Evolutionary conservation across 2,329 filamentous ascomycete genomes (phyloP).

Genomic region (Colletotrichum phormii): DNA sequence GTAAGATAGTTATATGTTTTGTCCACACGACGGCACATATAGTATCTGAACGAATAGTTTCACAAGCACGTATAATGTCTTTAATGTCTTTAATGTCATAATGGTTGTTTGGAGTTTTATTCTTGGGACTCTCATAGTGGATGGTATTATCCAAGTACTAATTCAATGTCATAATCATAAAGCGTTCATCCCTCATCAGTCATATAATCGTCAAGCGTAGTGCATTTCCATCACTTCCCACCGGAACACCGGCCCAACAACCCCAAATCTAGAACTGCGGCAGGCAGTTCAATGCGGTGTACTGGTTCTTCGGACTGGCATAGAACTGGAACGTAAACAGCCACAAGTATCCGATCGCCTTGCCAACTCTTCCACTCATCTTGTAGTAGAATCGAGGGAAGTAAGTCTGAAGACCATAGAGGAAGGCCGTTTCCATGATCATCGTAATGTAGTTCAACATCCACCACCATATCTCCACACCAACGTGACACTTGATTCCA

Average conservation of each 20-base stretch:
- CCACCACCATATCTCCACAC: constrained; percentile 31
- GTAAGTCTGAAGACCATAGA: not conserved
- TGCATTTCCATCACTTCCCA: not conserved
- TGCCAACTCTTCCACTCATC: constrained; percentile 13
- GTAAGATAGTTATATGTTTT: too few relatives aligned
- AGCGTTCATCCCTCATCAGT: not conserved
- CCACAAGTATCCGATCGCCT: constrained; percentile 23
- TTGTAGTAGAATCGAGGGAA: constrained; percentile 16
- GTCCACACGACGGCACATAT: too few relatives aligned
- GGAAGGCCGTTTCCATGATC: constrained; percentile 15
- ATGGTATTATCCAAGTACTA: not conserved
- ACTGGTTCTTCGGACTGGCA: constrained; percentile 15
- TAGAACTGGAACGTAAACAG: constrained; percentile 27
- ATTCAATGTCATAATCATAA: not conserved
- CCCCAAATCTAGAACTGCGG: not conserved
- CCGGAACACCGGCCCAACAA: too few relatives aligned
- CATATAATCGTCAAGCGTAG: not conserved
- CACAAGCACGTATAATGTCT: too few relatives aligned
- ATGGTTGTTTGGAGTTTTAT: too few relatives aligned
- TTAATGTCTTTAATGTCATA: too few relatives aligned
- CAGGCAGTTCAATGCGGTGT: not conserved
- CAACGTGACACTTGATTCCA: constrained; percentile 21
- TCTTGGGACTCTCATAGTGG: too few relatives aligned
- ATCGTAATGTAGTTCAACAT: constrained; percentile 19
- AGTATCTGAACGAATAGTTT: too few relatives aligned